Conservation (phyloP, 768 basidiomycete species). For the Heimioporus sp. region DNA sequence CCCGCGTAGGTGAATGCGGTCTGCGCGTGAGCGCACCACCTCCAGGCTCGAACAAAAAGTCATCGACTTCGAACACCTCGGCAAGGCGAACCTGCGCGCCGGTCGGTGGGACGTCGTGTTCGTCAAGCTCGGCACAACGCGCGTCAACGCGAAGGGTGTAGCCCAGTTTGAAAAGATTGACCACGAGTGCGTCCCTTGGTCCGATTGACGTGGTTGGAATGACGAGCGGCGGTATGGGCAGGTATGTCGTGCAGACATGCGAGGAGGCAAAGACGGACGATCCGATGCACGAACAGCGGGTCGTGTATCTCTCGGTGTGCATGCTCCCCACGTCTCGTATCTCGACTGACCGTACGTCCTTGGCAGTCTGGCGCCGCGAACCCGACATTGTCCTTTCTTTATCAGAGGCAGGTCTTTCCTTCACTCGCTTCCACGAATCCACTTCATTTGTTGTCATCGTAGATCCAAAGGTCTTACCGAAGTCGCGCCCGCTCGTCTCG, state of each 20-base stretch:
- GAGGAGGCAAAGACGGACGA: slow-evolving; percentile 55
- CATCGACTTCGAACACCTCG: slow-evolving; percentile 68
- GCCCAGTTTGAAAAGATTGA: slow-evolving; percentile 76
- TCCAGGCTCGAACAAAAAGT: slow-evolving; percentile 65
- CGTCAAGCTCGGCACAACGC: slow-evolving; percentile 74
- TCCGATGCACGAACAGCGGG: slow-evolving; percentile 46
- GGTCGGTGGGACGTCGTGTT: slow-evolving; percentile 75
- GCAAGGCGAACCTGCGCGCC: slow-evolving; percentile 46
- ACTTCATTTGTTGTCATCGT: not conserved
- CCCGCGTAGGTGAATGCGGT: slow-evolving; percentile 68
- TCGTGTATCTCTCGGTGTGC: slow-evolving; percentile 65
- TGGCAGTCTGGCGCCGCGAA: slow-evolving; percentile 49
- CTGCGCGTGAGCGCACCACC: slow-evolving; percentile 53
- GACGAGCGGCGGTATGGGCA: slow-evolving; percentile 15
- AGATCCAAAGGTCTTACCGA: slow-evolving; percentile 81
- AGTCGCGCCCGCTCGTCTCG: slow-evolving; percentile 58
- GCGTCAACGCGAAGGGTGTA: slow-evolving; percentile 56
- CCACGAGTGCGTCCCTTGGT: slow-evolving; percentile 48
- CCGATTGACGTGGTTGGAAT: too few species aligned
- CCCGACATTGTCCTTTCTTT: slow-evolving; percentile 49
- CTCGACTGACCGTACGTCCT: not conserved
- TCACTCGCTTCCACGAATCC: too few species aligned
- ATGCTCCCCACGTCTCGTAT: slow-evolving; percentile 16
- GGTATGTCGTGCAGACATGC: slow-evolving; percentile 76
- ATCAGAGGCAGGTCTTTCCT: slow-evolving; percentile 37